Evolutionary conservation across 2,329 filamentous ascomycete species (phyloP), one percentile per base, ranked within the genome.

Genomic region (Lasiodiplodia hormozganensis): DNA sequence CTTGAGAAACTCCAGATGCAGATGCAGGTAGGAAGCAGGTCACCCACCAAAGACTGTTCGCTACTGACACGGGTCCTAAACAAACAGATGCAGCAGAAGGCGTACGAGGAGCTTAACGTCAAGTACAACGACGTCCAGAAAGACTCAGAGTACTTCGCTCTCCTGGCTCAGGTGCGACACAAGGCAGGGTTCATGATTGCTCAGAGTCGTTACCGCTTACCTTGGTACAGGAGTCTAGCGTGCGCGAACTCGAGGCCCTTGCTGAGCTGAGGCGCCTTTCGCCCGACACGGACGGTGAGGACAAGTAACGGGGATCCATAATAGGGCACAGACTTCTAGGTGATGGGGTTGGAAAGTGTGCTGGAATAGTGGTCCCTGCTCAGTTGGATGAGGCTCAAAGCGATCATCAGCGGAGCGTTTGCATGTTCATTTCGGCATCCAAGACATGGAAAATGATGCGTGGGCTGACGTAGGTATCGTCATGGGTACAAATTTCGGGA

Each of bases 401-500:
- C 2, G 36, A 60, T 43, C 21, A 28, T 60, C 56, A 31, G 14
- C 56, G 40, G 38, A 21, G 25, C 23, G 25, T 16, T n/a, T n/a
- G 7, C 16, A 31, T 14, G 34, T 2, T 12, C 31, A 21, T 34
- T 36, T 38, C 7, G 31, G 31, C 18, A 23, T 31, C 5, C 31
- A 57, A 57, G 34, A 40, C 34, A 40, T 47, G 36, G 21, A 47
- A 25, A 28, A 40, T n/a, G 6, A 36, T 28, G 4, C 12, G 12
- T 56, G 10, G 16, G 25, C 12, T 40, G 57, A 47, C 38, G 57
- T 34, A 51, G 23, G 40, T 16, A 11, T 34, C 58, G 40, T 62
- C 58, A 62, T 34, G 5, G 18, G 18, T 16, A 21, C 43, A 51
- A 21, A 36, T 62, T 62, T 62, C 58, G 58, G 58, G 6, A n/a